Conservation (phyloP, 768 basidiomycete species). For the Mycena olivaceomarginata region DNA sequence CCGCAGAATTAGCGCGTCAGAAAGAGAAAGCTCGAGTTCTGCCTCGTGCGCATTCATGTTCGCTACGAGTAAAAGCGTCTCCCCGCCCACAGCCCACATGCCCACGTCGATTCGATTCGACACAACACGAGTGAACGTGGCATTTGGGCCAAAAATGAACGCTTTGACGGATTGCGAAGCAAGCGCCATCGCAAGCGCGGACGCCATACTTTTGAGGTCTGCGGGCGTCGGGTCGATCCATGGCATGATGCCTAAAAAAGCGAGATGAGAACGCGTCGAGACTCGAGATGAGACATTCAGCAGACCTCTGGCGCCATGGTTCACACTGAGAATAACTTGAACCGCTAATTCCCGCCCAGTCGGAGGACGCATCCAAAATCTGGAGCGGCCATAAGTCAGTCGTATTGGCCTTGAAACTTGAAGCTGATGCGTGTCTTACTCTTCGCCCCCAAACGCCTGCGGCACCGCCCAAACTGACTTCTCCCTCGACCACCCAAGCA, state of each 20-base stretch:
- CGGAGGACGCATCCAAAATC: constrained; percentile 70
- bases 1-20: constrained; percentile 14
- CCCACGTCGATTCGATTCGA: constrained; percentile 55
- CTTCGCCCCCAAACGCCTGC: constrained; percentile 71
- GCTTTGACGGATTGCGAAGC: constrained; percentile 43
- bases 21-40: constrained; percentile 22
- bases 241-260: constrained; percentile 52
- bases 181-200: constrained; percentile 56
- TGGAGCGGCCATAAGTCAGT: constrained; percentile 36
- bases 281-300: background rate
- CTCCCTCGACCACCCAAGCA: constrained; percentile 67
- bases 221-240: constrained; percentile 65
- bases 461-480: constrained; percentile 75
- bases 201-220: constrained; percentile 60
- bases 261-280: background rate
- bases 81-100: constrained; percentile 53
- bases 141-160: constrained; percentile 53
- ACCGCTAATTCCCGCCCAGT: constrained; percentile 73
- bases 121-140: constrained; percentile 47
- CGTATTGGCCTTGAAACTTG: background rate
- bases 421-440: constrained; percentile 31
- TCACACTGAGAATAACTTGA: constrained; percentile 68
- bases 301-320: constrained; percentile 68
- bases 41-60: constrained; percentile 54
- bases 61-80: constrained; percentile 57